These are phyloP conservation scores for Plenodomus biglobosus DNA, from an alignment of 2,329 filamentous ascomycete species.

Conservation along the genomic window DNA sequence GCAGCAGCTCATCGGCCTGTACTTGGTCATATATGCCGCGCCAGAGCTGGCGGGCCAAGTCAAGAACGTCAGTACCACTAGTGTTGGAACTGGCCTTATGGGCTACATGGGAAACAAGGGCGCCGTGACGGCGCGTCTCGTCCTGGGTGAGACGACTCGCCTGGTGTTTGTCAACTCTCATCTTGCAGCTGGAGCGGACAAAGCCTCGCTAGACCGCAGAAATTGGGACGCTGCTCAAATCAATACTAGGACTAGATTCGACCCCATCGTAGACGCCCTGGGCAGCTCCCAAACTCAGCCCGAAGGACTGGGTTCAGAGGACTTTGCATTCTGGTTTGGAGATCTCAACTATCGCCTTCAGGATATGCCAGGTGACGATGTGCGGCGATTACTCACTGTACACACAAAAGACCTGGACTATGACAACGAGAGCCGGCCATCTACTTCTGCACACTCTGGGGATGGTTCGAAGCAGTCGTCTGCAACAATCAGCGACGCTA, in stretches of 20 bases:
- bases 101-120: constrained; percentile 98
- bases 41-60: constrained; percentile 73
- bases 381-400: constrained; percentile 77
- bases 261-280: constrained; percentile 67
- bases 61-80: constrained; percentile 77
- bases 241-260: constrained; percentile 72
- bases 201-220: constrained; percentile 73
- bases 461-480: constrained; percentile 20
- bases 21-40: constrained; percentile 83
- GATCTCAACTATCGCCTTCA: constrained; percentile 94
- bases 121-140: constrained; percentile 75
- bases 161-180: constrained; percentile 92
- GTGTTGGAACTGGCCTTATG: constrained; percentile 84
- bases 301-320: constrained; percentile 81
- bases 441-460: constrained; percentile 24
- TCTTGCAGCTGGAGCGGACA: constrained; percentile 82
- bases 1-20: constrained; percentile 82
- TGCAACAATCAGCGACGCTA: constrained; percentile 15
- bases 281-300: constrained; percentile 60
- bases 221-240: constrained; percentile 91
- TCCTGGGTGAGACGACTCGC: constrained; percentile 86
- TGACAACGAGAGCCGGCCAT: constrained; percentile 12
- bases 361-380: constrained; percentile 85
- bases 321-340: constrained; percentile 94
- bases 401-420: constrained; percentile 72